Evolutionary conservation across 2,329 filamentous ascomycete species (phyloP), one percentile per base, ranked within the genome.

Genomic region (Sarocladium brachiariae): DNA sequence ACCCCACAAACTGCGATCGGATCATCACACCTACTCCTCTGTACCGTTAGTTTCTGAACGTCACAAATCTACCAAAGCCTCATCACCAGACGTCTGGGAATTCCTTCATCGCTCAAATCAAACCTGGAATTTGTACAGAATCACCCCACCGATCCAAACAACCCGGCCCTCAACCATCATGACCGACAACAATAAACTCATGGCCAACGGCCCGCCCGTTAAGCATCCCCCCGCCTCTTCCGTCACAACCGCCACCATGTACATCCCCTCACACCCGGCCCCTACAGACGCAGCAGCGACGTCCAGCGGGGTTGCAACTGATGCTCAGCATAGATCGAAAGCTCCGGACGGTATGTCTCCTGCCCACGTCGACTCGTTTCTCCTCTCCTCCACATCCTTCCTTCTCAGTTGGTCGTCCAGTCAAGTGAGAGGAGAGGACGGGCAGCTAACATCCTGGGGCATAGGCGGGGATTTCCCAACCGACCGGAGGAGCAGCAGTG

Each of bases 211-310:
- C 43, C 50, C 50, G 23, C 49, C 52, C 27, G 19, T 35, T 25
- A 51, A 45, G 27, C 45, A 52, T 9, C 50, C 47, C 6, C 13
- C 27, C 11, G 24, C 24, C 25, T 47, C 25, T 4, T 50, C 50
- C 13, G 38, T 50, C 31, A 49, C 38, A 25, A 54, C 50, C 10
- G 47, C 50, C 8, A 24, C 33, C 14, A 24, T 18, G 5, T 30
- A 39, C 39, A 51, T 54, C 43, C 53, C 53, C 39, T 54, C 53
- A 16, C 53, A 52, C 51, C 53, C 53, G 11, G 53, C 53, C 13
- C 50, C 50, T 31, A 43, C 25, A 33, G 49, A 52, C 43, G 46
- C 50, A 13, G 50, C 53, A 2, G 48, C 47, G 24, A 49, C 49
- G 11, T 51, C 50, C 18, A 51, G 50, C 38, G 52, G 52, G 19